Conservation (phyloP, 164 flowering plant species). For the Taxillus chinensis region DNA sequence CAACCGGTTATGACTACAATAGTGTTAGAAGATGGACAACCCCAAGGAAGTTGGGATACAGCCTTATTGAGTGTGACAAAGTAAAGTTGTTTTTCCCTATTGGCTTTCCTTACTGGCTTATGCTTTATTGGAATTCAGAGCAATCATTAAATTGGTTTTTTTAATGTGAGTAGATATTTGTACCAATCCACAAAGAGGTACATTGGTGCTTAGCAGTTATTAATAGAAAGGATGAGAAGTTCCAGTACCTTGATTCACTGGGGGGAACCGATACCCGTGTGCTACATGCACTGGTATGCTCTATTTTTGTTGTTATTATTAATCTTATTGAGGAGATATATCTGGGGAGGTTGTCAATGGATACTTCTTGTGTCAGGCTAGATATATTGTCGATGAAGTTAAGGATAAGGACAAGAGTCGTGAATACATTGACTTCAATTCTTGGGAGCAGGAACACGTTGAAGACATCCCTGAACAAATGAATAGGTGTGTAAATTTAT, state of each 20-base stretch:
- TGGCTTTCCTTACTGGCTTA: background rate
- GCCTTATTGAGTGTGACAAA: slow-evolving; percentile 83
- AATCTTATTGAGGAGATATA: background rate
- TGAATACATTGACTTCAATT: slow-evolving; percentile 49
- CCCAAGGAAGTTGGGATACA: slow-evolving; percentile 70
- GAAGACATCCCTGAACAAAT: slow-evolving; percentile 73
- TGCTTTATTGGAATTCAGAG: background rate
- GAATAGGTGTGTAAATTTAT: slow-evolving; percentile 62
- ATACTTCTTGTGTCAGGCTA: slow-evolving; percentile 36
- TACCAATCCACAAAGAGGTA: slow-evolving; percentile 73
- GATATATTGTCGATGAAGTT: slow-evolving; percentile 73
- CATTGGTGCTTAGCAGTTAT: slow-evolving; percentile 96
- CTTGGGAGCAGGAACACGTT: slow-evolving; percentile 71
- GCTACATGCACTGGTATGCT: slow-evolving; percentile 54
- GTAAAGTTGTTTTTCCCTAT: slow-evolving; percentile 22
- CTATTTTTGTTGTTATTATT: background rate
- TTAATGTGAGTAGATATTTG: slow-evolving; percentile 59
- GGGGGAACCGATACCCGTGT: slow-evolving; percentile 56
- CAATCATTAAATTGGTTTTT: slow-evolving; percentile 4
- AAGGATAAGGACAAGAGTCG: slow-evolving; percentile 63
- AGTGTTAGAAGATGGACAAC: slow-evolving; percentile 90
- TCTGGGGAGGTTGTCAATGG: background rate
- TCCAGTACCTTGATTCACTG: slow-evolving; percentile 95
- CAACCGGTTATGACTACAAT: slow-evolving; percentile 55
- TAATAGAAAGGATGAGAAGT: slow-evolving; percentile 64